A percentile compares a stretch with the other conserved stretches of the same genome.
Evolutionary conservation across 2,329 filamentous ascomycete genomes (phyloP).

Genomic region (Fusarium setosum): DNA sequence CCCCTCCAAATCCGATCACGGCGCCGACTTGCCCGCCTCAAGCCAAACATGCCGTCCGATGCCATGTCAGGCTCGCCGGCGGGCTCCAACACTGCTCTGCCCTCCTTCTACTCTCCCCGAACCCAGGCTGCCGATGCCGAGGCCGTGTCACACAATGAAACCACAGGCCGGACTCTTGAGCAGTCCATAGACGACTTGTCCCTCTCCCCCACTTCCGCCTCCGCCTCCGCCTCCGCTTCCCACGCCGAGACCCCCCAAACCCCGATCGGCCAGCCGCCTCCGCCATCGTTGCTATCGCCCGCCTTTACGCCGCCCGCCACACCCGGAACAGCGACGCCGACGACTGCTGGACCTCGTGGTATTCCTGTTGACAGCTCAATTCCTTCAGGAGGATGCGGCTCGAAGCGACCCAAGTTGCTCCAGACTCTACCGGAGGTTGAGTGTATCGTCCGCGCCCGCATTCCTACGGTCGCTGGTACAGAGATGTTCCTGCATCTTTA

Average conservation of each 20-base stretch:
- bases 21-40: constrained; percentile 33
- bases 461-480: constrained; percentile 89
- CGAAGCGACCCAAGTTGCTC: constrained; percentile 77
- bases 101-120: constrained; percentile 60
- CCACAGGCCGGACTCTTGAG: constrained; percentile 31
- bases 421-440: constrained; percentile 84
- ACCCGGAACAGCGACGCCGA: constrained; percentile 68
- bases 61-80: constrained; percentile 43
- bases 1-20: constrained; percentile 36
- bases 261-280: constrained; percentile 50
- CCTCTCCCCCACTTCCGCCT: constrained; percentile 45
- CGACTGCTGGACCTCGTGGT: constrained; percentile 57
- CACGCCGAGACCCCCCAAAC: constrained; percentile 30
- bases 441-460: constrained; percentile 93
- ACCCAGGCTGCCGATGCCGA: constrained; percentile 44
- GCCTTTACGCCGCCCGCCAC: constrained; percentile 82
- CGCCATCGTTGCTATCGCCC: constrained; percentile 83
- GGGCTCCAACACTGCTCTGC: constrained; percentile 52
- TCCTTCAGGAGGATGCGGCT: constrained; percentile 68
- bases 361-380: constrained; percentile 71
- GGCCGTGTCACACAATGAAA: constrained; percentile 19
- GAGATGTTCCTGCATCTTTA: constrained; percentile 99
- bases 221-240: constrained; percentile 26
- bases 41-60: constrained; percentile 44
- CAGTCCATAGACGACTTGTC: constrained; percentile 51